Conservation (phyloP, 2,329 filamentous ascomycete species). For the Penicillium sp. region DNA sequence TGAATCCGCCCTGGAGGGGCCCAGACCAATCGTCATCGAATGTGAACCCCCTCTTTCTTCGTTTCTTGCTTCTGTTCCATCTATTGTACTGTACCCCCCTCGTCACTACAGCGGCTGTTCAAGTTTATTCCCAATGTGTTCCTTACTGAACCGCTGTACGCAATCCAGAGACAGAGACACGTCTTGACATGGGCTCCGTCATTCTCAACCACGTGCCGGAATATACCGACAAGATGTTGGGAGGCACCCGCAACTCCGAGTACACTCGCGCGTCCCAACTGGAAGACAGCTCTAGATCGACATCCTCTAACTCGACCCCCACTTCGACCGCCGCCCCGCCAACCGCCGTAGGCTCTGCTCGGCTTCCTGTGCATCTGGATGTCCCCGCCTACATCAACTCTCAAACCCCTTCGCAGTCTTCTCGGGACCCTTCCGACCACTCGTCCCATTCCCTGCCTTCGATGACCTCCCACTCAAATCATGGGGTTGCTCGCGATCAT, state of each 20-base stretch:
- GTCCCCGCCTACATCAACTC: constrained; percentile 36
- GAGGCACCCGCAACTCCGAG: constrained; percentile 43
- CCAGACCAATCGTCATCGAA: constrained; percentile 12
- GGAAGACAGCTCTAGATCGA: constrained; percentile 29
- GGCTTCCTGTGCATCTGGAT: constrained; percentile 31
- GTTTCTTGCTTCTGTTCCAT: constrained; percentile 3
- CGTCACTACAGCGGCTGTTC: neutral
- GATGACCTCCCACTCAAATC: constrained; percentile 48
- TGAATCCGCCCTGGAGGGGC: neutral
- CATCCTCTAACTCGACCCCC: constrained; percentile 33
- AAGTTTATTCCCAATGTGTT: constrained; percentile 6
- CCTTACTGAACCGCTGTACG: constrained; percentile 7
- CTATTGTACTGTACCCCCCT: constrained; percentile 1
- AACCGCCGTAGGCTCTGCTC: constrained; percentile 30
- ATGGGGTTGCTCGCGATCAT: constrained; percentile 22
- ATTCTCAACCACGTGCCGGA: constrained; percentile 67
- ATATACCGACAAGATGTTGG: constrained; percentile 64
- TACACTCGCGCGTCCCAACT: constrained; percentile 28
- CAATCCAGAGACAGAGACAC: constrained; percentile 3
- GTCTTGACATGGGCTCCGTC: constrained; percentile 57
- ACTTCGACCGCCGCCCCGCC: constrained; percentile 37
- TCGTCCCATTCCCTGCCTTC: constrained; percentile 32
- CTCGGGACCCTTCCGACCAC: constrained; percentile 23
- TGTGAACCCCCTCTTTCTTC: constrained; percentile 6
- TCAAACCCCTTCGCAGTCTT: constrained; percentile 23